Evolutionary conservation across 1,284 basidiomycete genomes (phyloP).

Genomic region (Wolfiporia cocos): DNA sequence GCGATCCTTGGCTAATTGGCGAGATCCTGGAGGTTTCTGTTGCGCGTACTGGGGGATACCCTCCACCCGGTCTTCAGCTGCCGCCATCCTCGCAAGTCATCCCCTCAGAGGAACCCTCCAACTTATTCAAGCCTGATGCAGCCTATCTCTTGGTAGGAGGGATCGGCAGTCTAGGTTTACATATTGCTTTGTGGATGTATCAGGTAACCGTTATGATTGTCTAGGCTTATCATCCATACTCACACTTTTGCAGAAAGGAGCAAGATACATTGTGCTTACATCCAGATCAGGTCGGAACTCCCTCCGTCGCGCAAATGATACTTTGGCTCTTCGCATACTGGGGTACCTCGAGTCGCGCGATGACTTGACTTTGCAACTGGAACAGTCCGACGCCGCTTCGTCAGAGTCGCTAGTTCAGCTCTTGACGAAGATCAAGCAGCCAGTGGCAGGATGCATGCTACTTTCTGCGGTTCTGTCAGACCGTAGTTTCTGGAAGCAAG

Average conservation of each 20-base stretch:
- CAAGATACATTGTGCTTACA: conserved; percentile 30
- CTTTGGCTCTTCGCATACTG: background rate
- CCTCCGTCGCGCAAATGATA: conserved; percentile 2
- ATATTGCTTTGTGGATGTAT: conserved; percentile 34
- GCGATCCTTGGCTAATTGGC: background rate
- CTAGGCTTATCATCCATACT: background rate
- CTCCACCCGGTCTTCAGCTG: no score
- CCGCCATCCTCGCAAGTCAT: no score
- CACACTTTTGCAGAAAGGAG: conserved; percentile 27
- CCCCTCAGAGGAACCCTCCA: no score
- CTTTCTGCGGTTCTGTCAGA: conserved; percentile 29
- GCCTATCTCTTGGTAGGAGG: conserved; percentile 18
- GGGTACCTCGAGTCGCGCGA: background rate
- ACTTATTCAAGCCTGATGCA: conserved; percentile 5
- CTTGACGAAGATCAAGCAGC: background rate
- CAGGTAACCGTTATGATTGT: conserved; percentile 19
- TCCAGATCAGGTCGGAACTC: conserved; percentile 29
- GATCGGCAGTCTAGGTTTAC: conserved; percentile 22
- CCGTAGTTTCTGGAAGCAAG: conserved; percentile 24
- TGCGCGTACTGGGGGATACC: no score
- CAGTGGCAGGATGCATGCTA: conserved; percentile 29
- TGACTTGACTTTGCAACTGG: background rate
- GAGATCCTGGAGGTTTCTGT: background rate
- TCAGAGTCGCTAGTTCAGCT: background rate
- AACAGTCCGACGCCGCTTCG: background rate